These are phyloP conservation scores for Alternaria rosae DNA, from an alignment of 2,329 filamentous ascomycete species.

Conservation along the genomic window DNA sequence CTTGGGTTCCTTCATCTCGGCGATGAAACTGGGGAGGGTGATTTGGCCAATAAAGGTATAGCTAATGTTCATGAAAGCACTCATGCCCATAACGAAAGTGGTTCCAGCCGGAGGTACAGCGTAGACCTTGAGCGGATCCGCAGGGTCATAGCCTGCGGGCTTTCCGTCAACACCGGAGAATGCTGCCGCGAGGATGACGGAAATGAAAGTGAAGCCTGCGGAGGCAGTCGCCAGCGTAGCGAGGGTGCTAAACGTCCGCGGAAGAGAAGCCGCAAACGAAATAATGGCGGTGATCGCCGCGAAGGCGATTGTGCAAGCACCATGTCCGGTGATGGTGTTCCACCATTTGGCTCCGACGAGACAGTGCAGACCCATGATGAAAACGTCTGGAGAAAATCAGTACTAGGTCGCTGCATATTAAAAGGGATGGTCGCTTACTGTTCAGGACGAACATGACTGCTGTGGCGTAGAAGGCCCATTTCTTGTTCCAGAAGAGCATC, in stretches of 20 bases:
- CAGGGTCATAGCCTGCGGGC: constrained; percentile 67
- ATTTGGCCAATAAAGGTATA: constrained; percentile 98
- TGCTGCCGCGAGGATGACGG: constrained; percentile 81
- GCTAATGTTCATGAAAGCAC: constrained; percentile 91
- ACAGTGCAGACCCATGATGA: constrained; percentile 72
- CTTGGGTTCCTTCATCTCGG: constrained; percentile 81
- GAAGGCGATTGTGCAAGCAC: constrained; percentile 81
- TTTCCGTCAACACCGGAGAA: constrained; percentile 80
- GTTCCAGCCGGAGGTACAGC: constrained; percentile 73
- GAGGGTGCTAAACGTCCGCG: constrained; percentile 82
- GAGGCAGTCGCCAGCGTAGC: constrained; percentile 81
- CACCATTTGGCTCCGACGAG: constrained; percentile 85
- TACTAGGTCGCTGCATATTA: neutral
- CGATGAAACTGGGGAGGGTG: constrained; percentile 91
- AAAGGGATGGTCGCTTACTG: constrained; percentile 73
- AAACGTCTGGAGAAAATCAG: constrained; percentile 18
- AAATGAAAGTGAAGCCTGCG: constrained; percentile 88
- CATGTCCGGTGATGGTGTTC: constrained; percentile 81
- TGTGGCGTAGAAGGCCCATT: constrained; percentile 71
- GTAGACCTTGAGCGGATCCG: constrained; percentile 70
- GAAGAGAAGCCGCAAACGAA: constrained; percentile 80
- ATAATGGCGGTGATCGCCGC: constrained; percentile 76
- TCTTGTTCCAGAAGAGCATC: constrained; percentile 87
- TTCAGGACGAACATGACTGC: constrained; percentile 92
- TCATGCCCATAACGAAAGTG: constrained; percentile 82